Evolutionary conservation across 805 yeast species (phyloP), one percentile per base, ranked within the genome.

Genomic region (Pichia manshurica): DNA sequence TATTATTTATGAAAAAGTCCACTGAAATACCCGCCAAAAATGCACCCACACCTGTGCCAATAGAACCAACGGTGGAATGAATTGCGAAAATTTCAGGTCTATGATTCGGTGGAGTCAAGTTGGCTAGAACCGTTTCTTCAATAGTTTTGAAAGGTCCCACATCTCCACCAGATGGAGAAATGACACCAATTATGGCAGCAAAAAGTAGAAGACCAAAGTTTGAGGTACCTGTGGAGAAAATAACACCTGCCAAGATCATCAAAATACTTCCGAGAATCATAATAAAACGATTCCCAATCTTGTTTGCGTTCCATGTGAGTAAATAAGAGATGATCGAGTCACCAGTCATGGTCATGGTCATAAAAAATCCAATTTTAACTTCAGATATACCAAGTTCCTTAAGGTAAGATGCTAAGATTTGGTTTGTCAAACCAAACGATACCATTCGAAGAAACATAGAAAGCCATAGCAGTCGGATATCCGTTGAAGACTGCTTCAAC

Each of bases 111-210:
- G 83, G 80, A 0, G 95, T 83, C 53, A 88, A 66, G 63, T 86
- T 91, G 0, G 96, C 93, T 43, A 88, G 71, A 35, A 86, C 75
- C 1, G 91, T 81, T 60, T 87, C 96, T 62, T 88, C 96, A 25
- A 88, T 80, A 0, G 93, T 79, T 59, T 85, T 83, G 64, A 88
- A 88, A 0, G 96, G 96, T 0, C 96, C 96, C 0, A 90, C 86
- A 59, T 88, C 96, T 58, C 82, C 89, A 21, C 96, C 95, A 23
- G 87, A 79, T 2, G 96, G 93, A 2, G 95, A 85, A 7, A 88
- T 84, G n/a, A 88, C 96, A 1, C 96, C 96, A 29, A 86, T 48
- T 2, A 86, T 75, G 2, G 96, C 93, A 8, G 95, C 93, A 2
- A 72, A 22, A 20, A 88, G 66, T 35, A 88, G 67, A 1, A 83